Evolutionary conservation across 2,329 filamentous ascomycete species (phyloP).

Genomic region (Ambrosiella cleistominuta): DNA sequence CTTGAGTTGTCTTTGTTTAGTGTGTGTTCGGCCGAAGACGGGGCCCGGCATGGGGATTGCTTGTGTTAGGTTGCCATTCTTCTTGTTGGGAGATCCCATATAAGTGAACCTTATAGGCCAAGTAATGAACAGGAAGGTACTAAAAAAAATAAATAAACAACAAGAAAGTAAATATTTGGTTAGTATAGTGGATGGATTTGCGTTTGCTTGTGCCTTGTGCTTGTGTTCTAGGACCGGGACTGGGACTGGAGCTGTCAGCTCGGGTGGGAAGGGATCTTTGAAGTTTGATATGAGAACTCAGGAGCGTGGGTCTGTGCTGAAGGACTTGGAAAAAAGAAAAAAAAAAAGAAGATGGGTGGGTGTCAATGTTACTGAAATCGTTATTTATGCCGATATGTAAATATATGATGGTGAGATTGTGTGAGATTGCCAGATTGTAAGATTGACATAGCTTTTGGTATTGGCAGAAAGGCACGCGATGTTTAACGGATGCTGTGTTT

Average conservation of each 20-base stretch:
- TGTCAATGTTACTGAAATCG: too few species aligned
- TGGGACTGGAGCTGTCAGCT: background rate
- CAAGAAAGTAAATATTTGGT: background rate
- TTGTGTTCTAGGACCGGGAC: background rate
- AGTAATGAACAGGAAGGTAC: background rate
- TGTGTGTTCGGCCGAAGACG: background rate
- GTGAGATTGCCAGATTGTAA: too few species aligned
- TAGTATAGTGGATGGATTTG: background rate
- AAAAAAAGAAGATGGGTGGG: too few species aligned
- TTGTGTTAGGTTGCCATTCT: background rate
- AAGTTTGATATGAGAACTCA: background rate
- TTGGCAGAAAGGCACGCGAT: too few species aligned
- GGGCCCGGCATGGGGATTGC: background rate
- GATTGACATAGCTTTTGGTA: too few species aligned
- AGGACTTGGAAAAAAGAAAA: too few species aligned
- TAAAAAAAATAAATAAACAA: background rate
- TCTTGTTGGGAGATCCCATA: background rate
- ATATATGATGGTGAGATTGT: too few species aligned
- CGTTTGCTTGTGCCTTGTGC: background rate
- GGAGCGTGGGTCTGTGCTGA: too few species aligned
- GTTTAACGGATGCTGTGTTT: too few species aligned
- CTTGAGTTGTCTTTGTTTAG: background rate
- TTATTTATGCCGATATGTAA: too few species aligned
- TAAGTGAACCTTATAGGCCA: background rate
- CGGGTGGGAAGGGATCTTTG: background rate